phyloP scores from a whole-genome alignment of 495 filamentous ascomycete genomes.

The Penicilliopsis zonata region DNA sequence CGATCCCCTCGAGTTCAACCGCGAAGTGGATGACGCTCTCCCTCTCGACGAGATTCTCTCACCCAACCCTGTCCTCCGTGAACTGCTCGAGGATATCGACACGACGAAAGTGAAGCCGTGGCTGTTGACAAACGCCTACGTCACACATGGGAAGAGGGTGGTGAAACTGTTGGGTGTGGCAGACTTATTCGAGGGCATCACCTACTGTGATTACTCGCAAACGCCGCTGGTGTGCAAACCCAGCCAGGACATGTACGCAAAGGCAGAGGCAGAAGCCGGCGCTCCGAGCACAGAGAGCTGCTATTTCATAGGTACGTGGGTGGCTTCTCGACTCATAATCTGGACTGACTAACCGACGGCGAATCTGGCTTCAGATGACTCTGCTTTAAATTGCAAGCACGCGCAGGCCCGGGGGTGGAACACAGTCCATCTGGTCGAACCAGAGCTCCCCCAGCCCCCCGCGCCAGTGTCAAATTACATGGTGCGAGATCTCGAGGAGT shows the following conservation, averaged over 20 bases:
- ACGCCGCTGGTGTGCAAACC: conserved; percentile 75
- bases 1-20: conserved; percentile 89
- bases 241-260: conserved; percentile 67
- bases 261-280: conserved; percentile 56
- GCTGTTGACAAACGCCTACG: conserved; percentile 94
- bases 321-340: neutral
- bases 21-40: conserved; percentile 87
- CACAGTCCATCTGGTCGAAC: conserved; percentile 70
- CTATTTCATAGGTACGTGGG: conserved; percentile 73
- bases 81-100: conserved; percentile 70
- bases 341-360: no score
- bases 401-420: conserved; percentile 71
- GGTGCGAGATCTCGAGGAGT: conserved; percentile 59
- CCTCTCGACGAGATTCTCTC: conserved; percentile 75
- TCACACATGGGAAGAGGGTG: conserved; percentile 77
- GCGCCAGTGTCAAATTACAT: conserved; percentile 52
- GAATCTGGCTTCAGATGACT: conserved; percentile 88
- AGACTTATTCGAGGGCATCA: conserved; percentile 85
- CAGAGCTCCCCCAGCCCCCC: conserved; percentile 43
- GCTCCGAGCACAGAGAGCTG: conserved; percentile 47
- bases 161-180: conserved; percentile 70
- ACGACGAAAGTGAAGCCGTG: conserved; percentile 69
- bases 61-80: conserved; percentile 60
- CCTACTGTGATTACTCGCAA: conserved; percentile 75
- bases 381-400: conserved; percentile 57